Percentiles rank a stretch among this genome's conserved stretches.
Conservation (phyloP, 176 grass and related monocot species). For the Carex cristatella region DNA sequence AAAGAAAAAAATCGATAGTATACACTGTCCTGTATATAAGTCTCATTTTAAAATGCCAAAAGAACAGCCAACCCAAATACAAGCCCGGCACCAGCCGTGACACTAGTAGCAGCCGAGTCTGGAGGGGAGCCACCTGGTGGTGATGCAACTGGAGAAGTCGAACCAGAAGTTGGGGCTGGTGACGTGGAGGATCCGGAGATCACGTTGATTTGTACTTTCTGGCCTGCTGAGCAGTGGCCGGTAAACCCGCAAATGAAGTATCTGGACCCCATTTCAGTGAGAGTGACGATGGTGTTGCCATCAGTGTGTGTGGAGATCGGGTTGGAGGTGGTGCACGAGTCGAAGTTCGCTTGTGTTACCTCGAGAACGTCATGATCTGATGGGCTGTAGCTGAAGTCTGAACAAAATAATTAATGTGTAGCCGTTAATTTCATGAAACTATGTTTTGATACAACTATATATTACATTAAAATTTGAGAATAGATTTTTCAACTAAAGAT, state of each 20-base stretch:
- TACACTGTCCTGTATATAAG: not conserved
- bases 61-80: conserved; percentile 9
- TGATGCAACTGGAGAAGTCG: not conserved
- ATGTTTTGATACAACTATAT: not conserved
- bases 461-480: not conserved
- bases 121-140: not conserved
- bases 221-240: conserved; percentile 53
- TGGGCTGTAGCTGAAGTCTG: conserved; percentile 54
- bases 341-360: conserved; percentile 41
- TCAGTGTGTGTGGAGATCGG: conserved; percentile 35
- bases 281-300: conserved; percentile 54
- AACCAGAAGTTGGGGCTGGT: not conserved
- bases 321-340: conserved; percentile 38
- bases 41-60: conserved; percentile 12
- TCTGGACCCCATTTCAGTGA: conserved; percentile 32
- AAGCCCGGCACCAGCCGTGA: not conserved
- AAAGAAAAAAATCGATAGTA: not conserved
- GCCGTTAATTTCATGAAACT: too few species aligned
- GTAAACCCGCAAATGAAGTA: conserved; percentile 80
- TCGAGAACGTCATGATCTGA: conserved; percentile 64
- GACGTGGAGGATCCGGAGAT: conserved; percentile 1
- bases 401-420: not conserved
- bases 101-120: not conserved
- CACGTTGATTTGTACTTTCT: conserved; percentile 57
- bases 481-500: not conserved